phyloP scores from a whole-genome alignment of 2,329 filamentous ascomycete genomes.

The Curvularia eragrostidis region DNA sequence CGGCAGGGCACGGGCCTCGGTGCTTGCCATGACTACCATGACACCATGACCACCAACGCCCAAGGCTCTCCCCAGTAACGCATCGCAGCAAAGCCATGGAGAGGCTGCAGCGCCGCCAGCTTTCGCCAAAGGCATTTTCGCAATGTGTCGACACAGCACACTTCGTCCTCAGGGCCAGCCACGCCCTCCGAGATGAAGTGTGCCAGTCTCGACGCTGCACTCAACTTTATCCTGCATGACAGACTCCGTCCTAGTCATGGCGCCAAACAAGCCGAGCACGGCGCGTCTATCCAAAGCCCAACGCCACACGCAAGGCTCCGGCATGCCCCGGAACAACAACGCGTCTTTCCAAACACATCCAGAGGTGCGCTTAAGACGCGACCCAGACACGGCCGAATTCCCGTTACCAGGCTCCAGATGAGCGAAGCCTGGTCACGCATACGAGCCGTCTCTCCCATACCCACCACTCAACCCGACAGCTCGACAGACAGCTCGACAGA shows the following conservation, averaged over 20 bases:
- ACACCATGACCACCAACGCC: background rate
- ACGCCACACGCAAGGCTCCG: background rate
- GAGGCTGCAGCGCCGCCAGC: constrained; percentile 9
- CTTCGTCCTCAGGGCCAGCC: background rate
- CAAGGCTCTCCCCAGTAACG: constrained; percentile 1
- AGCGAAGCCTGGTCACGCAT: constrained; percentile 27
- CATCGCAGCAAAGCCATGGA: constrained; percentile 6
- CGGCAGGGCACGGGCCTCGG: background rate
- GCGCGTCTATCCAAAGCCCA: background rate
- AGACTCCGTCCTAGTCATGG: background rate
- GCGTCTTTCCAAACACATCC: background rate
- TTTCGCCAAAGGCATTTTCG: background rate
- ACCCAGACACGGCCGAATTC: background rate
- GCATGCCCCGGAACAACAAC: background rate
- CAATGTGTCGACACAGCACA: constrained; percentile 1
- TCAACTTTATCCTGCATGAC: constrained; percentile 18
- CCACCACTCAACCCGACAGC: background rate
- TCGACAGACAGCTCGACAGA: background rate
- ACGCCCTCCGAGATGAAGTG: constrained; percentile 7
- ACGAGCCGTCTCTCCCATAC: constrained; percentile 11
- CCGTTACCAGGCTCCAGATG: constrained; percentile 15
- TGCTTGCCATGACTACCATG: background rate
- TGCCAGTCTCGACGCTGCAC: constrained; percentile 10
- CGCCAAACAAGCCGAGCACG: background rate
- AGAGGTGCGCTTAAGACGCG: background rate